Evolutionary conservation across 768 basidiomycete species (phyloP).

Genomic region (Suillus decipiens): DNA sequence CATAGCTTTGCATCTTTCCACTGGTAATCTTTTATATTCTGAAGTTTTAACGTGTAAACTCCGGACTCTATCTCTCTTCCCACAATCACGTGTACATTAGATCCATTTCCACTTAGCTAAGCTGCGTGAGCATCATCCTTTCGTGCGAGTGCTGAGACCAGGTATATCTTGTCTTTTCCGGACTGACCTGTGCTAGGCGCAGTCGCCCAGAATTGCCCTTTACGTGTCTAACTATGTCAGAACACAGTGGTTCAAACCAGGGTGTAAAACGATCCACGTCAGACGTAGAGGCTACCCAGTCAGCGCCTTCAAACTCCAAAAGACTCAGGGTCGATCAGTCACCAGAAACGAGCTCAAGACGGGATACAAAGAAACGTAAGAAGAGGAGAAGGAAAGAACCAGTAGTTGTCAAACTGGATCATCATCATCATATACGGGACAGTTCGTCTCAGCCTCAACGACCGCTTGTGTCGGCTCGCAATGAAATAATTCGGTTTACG

Average conservation of each 20-base stretch:
- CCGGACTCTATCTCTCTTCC: background rate
- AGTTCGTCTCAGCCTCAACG: conserved; percentile 13
- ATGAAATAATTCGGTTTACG: conserved; percentile 30
- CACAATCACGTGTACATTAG: background rate
- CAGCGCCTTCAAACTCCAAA: conserved; percentile 23
- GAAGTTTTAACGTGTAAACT: too few species aligned
- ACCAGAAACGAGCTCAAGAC: conserved; percentile 17
- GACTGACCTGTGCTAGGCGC: background rate
- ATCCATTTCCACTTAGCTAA: conserved; percentile 3
- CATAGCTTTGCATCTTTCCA: too few species aligned
- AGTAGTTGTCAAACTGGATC: conserved; percentile 24
- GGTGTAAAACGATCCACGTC: conserved; percentile 24
- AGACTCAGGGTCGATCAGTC: conserved; percentile 24
- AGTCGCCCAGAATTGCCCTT: conserved; percentile 13
- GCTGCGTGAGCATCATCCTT: background rate
- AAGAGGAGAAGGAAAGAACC: conserved; percentile 32
- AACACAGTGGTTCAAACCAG: conserved; percentile 11
- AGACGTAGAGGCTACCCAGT: conserved; percentile 20
- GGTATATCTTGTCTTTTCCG: background rate
- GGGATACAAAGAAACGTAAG: conserved; percentile 28
- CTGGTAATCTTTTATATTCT: too few species aligned
- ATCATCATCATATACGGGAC: conserved; percentile 9
- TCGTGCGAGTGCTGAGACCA: background rate
- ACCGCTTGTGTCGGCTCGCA: conserved; percentile 23
- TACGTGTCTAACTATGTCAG: conserved; percentile 23